Conservation (phyloP, 2,329 filamentous ascomycete species). For the Arthrobotrys conoides region DNA sequence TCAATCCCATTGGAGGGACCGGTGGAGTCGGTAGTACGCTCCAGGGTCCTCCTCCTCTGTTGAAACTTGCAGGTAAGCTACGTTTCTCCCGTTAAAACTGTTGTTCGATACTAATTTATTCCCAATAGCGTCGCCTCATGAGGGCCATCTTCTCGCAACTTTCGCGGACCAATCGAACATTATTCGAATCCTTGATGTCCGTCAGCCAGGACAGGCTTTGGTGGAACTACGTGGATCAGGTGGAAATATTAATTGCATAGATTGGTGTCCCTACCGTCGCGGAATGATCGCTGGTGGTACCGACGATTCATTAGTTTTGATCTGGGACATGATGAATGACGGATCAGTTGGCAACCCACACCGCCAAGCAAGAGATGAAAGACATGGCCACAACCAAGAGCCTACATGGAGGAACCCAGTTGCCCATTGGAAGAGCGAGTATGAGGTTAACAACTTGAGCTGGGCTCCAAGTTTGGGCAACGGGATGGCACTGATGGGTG, state of each 20-base stretch:
- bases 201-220: constrained; percentile 94
- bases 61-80: constrained; percentile 75
- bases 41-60: constrained; percentile 80
- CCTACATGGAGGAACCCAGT: constrained; percentile 73
- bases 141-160: constrained; percentile 94
- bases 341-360: constrained; percentile 66
- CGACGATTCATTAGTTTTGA: constrained; percentile 89
- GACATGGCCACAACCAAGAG: constrained; percentile 65
- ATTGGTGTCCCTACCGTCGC: constrained; percentile 91
- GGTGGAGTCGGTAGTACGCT: constrained; percentile 75
- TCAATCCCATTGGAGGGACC: constrained; percentile 69
- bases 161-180: constrained; percentile 94
- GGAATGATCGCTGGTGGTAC: constrained; percentile 91
- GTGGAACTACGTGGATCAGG: constrained; percentile 92
- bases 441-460: constrained; percentile 86
- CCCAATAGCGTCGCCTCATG: constrained; percentile 86
- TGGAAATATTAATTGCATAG: constrained; percentile 88
- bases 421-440: constrained; percentile 86
- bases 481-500: constrained; percentile 64
- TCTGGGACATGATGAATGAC: constrained; percentile 91
- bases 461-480: constrained; percentile 82
- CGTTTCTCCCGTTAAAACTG: not conserved
- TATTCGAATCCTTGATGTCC: constrained; percentile 94
- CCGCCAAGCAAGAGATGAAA: constrained; percentile 66
- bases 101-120: constrained; percentile 9